Evolutionary conservation across 2,329 filamentous ascomycete genomes (phyloP).

Genomic region (Spiromastix sp.): DNA sequence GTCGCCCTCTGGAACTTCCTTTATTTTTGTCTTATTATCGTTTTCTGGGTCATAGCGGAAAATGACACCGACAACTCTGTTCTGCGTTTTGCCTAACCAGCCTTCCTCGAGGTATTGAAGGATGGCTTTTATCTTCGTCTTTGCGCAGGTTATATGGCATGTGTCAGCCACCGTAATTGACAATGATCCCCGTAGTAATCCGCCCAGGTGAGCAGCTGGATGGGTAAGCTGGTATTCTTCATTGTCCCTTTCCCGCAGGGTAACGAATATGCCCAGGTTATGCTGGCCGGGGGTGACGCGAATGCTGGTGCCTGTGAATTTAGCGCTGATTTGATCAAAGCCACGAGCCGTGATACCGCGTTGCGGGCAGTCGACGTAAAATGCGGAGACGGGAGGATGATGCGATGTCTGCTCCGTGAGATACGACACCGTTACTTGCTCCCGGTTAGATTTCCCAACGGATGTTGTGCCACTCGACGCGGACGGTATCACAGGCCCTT

Average conservation of each 20-base stretch:
- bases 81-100: constrained; percentile 85
- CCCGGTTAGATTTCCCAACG: constrained; percentile 20
- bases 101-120: constrained; percentile 89
- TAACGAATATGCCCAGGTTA: constrained; percentile 94
- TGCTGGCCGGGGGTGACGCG: constrained; percentile 85
- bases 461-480: constrained; percentile 23
- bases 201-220: constrained; percentile 84
- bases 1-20: constrained; percentile 77
- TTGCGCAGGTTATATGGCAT: constrained; percentile 80
- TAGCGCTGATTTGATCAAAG: constrained; percentile 93
- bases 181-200: constrained; percentile 75
- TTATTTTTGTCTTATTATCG: constrained; percentile 67
- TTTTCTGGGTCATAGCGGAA: constrained; percentile 85
- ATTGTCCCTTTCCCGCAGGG: constrained; percentile 63
- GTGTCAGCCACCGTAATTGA: constrained; percentile 84
- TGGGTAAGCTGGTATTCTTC: constrained; percentile 95
- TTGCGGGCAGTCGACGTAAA: constrained; percentile 84
- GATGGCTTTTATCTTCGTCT: constrained; percentile 84
- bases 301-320: constrained; percentile 92
- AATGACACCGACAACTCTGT: constrained; percentile 81
- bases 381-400: constrained; percentile 93
- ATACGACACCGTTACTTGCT: constrained; percentile 72
- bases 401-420: constrained; percentile 97
- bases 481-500: constrained; percentile 47
- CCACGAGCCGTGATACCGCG: constrained; percentile 80